Base-by-base conservation (phyloP, 805 yeast genomes). In the Cyberlindnera xylosilytica region DNA sequence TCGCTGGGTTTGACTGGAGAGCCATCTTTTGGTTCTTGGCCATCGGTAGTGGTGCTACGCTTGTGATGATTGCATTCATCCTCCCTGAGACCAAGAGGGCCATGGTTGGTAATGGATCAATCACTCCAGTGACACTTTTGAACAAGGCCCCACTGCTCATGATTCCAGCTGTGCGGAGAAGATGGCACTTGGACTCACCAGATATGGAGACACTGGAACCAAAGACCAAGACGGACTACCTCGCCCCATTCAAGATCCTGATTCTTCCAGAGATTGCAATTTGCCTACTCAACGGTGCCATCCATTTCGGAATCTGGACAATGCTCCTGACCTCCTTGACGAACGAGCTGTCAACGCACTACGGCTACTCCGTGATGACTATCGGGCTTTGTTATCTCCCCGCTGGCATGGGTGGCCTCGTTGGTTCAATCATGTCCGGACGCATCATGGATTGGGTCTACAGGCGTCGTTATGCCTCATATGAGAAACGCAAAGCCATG, bases 51-150 rank as follows among this genome's bases (percentile, higher is more conserved):
- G 82, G 82, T 4, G 45, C 61, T 2, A 67, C 77, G 3, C 46
- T 72, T 0, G 1, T 65, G 0, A 17, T 62, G 0, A 62, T 69
- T 2, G 44, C 64, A 3, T 29, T 72, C 3, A 43, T 71, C 4
- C 60, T 88, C 15, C 95, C 96, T 1, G 96, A 89, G 57, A 89
- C 96, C 0, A 74, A 75, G 30, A 69, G 96, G 42, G 62, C 74
- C 6, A 60, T 84, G 7, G 91, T 80, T 1, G 96, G 95, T 0
- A 86, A 87, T 60, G 86, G 89, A 1, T 75, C 89, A 1, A 62
- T 80, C 1, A 54, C 50, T 3, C 95, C 95, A 0, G 58, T 51
- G 26, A 49, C 44, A 0, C 24, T 61, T 4, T n/a, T 71, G 3
- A 69, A 76, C 47, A 65, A 54, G 36, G 71, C 81, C 1, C 79